Base-by-base conservation (phyloP, 805 yeast species). In the Schwanniomyces vanrijiae region DNA sequence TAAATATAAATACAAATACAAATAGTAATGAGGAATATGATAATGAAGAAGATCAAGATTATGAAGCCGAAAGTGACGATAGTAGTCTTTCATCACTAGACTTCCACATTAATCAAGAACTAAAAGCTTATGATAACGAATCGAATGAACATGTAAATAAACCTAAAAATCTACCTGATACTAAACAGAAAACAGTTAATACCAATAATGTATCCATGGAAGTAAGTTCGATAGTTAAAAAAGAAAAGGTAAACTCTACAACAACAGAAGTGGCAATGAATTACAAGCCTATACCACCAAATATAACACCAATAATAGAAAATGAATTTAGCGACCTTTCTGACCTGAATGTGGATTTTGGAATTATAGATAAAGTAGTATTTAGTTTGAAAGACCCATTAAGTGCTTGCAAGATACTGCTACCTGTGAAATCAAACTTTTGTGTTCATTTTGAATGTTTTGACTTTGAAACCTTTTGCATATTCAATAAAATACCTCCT, bases 391-490 rank as follows among this genome's bases (percentile, higher is more conserved):
- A 67, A 38, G 78, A 73, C 48, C 78, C 78, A 3, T 53, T 69
- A n/a, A 59, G 67, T 24, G 70, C 69, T 20, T 62, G 69, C 29
- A 69, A 62, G 45, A 73, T 73, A 33, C 50, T 55, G 35, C 55
- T 73, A 7, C 78, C 78, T 2, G 68, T 73, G 8, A 73, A 71
- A 54, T 64, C 76, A 5, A 49, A 54, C 7, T 46, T 49, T 0
- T 73, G 78, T 51, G 52, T 53, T 25, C 78, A 73, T 50, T 71
- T 73, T 50, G 77, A 71, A 56, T 73, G 77, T 54, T 73, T 73
- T 55, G 78, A 73, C 47, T 69, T 64, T 43, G 70, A 71, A 10
- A 69, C 56, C 34, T 73, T 73, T 45, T 73, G 77, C 52, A 45
- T 61, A 14, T 71, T 71, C 50, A 66, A 71, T 50, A 66, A 60